Base-by-base conservation (phyloP, 371 early-diverging fungal species). In the Mucor racemosus region DNA sequence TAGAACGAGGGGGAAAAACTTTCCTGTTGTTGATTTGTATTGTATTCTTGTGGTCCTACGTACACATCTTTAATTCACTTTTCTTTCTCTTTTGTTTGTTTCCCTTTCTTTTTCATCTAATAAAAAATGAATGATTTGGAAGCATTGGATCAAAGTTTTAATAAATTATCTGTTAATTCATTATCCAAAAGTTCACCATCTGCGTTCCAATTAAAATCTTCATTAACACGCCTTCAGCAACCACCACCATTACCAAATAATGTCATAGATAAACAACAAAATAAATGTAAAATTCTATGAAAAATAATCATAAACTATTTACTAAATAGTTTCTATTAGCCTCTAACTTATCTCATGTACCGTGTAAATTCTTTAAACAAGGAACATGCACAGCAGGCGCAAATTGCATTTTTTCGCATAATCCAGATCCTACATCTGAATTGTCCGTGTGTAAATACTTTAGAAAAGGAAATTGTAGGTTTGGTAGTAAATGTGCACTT, bases 301-400 rank as follows among this genome's bases (percentile, higher is more conserved):
- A 26, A 1, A 26, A 26, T 26, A 26, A 26, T 1, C 3, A 26
- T 26, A 3, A 26, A 26, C 26, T 26, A 26, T 1, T 26, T 3
- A 26, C 26, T 26, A 26, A 26, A 26, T 26, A 26, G 3, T 26
- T 26, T 26, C 26, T 26, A 26, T 21, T 63, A 71, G 71, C 63
- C 8, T 71, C 79, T 54, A 77, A 78, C 41, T 64, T 88, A 35
- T 76, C 80, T 61, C 92, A 92, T 73, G 87, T 92, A 61, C 93
- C 93, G 11, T 93, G 93, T 81, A 93, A 92, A 74, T 93, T 93
- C 70, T 92, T 82, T 78, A 89, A 85, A 67, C 85, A 86, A 55
- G 91, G 92, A 19, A 86, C 87, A 46, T 93, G 93, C 73, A 89
- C 91, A 3, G 92, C 92, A 21, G 93, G 93, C 41, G 80, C 86